Base-by-base conservation (phyloP, 2,329 filamentous ascomycete species). In the Podosphaera fusca region DNA sequence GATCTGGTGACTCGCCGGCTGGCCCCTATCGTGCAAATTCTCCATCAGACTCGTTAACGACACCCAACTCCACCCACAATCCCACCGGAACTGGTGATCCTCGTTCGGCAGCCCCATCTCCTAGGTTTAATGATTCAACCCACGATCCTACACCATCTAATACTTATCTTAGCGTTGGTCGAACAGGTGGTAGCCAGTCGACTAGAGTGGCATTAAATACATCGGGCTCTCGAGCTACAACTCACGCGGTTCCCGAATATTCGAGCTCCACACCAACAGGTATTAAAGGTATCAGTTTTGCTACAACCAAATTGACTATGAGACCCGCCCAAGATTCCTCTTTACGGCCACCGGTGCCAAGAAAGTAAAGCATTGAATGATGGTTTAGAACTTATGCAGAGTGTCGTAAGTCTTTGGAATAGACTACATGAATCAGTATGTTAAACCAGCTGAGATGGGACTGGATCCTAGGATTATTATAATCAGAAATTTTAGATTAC, bases 61-160 rank as follows among this genome's bases (percentile, higher is more conserved):
- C 81, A 21, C 82, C 84, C 36, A 84, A 81, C 9, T 84, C 82
- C 56, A 82, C 81, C 58, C 81, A 87, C 63, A 86, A 87, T 59
- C 81, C 81, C 45, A 79, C 86, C 59, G 76, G 73, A 55, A 76
- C 77, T 36, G 75, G 74, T 58, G 76, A 80, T 62, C 59, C 65
- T 9, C 64, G 66, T 14, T 66, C 64, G 14, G 60, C 62, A 3
- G 69, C 75, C 60, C 76, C 76, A 45, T 77, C 77, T 57, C 72
- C 67, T 35, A 63, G 65, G 58, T 60, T 66, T 45, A 49, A 59
- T 36, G 61, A 66, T 55, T 50, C 47, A 31, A 21, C 35, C 29
- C 21, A 36, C n/a, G 10, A 21, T 36, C 68, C 67, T 55, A 68
- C 67, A 65, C 63, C 63, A 62, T 61, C 64, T 56, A 67, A 66